A percentile compares a stretch with the other conserved stretches of the same genome.
These are phyloP conservation scores for Metschnikowia henanensis DNA, from an alignment of 805 yeast genomes.

Conservation along the genomic window DNA sequence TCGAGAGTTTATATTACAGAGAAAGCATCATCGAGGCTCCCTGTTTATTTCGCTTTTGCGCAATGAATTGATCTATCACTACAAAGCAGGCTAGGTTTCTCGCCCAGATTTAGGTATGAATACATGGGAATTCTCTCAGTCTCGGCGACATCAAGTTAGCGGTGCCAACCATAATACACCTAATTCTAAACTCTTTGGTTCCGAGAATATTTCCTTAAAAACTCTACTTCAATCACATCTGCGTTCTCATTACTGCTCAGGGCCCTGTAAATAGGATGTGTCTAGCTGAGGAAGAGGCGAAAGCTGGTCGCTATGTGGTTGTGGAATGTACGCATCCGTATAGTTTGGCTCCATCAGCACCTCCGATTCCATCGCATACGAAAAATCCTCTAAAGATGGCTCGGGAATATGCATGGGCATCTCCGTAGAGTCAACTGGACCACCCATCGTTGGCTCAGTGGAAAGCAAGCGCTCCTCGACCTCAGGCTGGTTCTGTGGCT, in stretches of 20 bases:
- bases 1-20: no score
- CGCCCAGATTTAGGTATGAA: no score
- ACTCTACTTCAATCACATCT: no score
- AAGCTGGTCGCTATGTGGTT: conserved; percentile 1
- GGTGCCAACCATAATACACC: no score
- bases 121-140: no score
- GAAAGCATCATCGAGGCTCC: no score
- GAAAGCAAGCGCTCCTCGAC: background rate
- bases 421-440: background rate
- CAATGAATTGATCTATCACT: no score
- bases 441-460: background rate
- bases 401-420: conserved; percentile 3
- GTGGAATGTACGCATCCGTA: conserved; percentile 1
- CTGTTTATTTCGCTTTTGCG: no score
- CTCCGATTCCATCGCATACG: conserved; percentile 8
- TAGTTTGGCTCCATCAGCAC: conserved; percentile 6
- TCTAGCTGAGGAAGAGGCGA: conserved; percentile 4
- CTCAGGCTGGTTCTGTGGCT: background rate
- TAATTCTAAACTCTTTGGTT: no score
- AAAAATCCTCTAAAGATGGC: conserved; percentile 5
- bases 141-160: no score
- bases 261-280: conserved; percentile 2
- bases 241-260: conserved; percentile 3
- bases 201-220: no score
- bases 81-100: no score